Base-by-base conservation (phyloP, 1,139 yeast genomes). In the Lodderomyces metapsilosis region DNA sequence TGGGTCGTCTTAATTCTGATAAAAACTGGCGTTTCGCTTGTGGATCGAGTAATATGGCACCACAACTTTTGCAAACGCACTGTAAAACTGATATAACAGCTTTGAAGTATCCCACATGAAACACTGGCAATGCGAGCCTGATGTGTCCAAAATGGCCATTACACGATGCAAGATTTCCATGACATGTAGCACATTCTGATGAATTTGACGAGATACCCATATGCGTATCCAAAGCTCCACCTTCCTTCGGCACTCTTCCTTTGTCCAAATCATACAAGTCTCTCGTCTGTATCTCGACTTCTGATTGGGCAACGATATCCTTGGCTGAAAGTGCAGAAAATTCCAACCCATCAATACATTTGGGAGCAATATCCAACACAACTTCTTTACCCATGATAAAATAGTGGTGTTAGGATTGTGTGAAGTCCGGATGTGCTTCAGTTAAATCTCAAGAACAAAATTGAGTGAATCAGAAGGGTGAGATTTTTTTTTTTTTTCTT, bases 61-160 rank as follows among this genome's bases (percentile, higher is more conserved):
- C 86, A 66, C 99, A 94, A 51, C 78, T 82, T 62, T 94, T 94
- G 72, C 99, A 94, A 49, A 94, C 84, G 45, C 88, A 81, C 62
- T 94, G 98, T 43, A 94, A 68, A 39, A 94, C 91, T 56, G 83
- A 85, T 50, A 94, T 87, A 31, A 88, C 87, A 32, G 94, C 84
- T 61, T 91, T 92, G 74, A 94, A 92, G 61, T 89, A 94, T 5
- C 99, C 99, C 36, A 92, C 95, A 59, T 94, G 98, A 67, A 92
- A 94, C 13, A 91, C 98, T 2, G 99, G 99, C 39, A 94, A 71
- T 0, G 98, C 96, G 41, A 94, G 74, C 52, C 88, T 80, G 49
- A 94, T 80, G 58, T 94, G 96, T 34, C 99, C 99, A 61, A 94
- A 94, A 66, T 94, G 99, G 42, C 99, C 99, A 64, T 92, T 97